Conservation (phyloP, 2,329 filamentous ascomycete genomes). For the Stagonosporopsis rhizophila region DNA sequence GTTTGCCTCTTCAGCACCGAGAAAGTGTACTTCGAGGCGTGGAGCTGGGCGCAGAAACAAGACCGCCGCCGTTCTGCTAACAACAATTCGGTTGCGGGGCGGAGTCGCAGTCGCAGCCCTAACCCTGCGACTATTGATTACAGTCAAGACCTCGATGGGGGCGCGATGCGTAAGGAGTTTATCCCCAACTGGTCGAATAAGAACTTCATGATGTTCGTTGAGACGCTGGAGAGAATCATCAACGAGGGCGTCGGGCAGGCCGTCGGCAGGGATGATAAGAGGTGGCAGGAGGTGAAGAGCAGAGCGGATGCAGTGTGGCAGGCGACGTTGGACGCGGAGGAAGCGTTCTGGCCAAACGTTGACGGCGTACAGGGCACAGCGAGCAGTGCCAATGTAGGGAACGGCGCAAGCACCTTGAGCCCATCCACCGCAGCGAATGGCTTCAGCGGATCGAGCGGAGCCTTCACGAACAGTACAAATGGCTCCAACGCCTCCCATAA, state of each 20-base stretch:
- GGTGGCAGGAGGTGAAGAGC: slow-evolving; percentile 30
- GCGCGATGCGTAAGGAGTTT: slow-evolving; percentile 68
- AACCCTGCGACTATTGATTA: slow-evolving; percentile 5
- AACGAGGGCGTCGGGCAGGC: slow-evolving; percentile 53
- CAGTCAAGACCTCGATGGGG: slow-evolving; percentile 66
- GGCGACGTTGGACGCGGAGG: slow-evolving; percentile 42
- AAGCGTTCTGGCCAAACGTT: slow-evolving; percentile 43
- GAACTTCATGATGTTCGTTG: slow-evolving; percentile 68
- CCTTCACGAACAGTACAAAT: no score
- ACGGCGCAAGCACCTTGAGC: neutral
- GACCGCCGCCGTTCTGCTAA: slow-evolving; percentile 22
- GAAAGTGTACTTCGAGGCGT: slow-evolving; percentile 46
- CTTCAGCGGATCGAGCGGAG: neutral
- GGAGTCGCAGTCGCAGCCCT: neutral
- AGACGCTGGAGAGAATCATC: slow-evolving; percentile 61
- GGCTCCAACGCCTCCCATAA: neutral
- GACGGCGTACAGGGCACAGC: no score
- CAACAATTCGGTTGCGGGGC: neutral
- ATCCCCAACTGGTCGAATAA: slow-evolving; percentile 72
- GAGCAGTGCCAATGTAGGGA: no score
- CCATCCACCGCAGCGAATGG: neutral
- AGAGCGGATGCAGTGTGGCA: slow-evolving; percentile 36
- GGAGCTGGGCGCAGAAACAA: slow-evolving; percentile 42
- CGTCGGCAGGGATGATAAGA: slow-evolving; percentile 26
- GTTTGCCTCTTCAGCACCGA: slow-evolving; percentile 45